Base-by-base conservation (phyloP, 2,329 filamentous ascomycete genomes). In the Dryadomyces quercivorus region DNA sequence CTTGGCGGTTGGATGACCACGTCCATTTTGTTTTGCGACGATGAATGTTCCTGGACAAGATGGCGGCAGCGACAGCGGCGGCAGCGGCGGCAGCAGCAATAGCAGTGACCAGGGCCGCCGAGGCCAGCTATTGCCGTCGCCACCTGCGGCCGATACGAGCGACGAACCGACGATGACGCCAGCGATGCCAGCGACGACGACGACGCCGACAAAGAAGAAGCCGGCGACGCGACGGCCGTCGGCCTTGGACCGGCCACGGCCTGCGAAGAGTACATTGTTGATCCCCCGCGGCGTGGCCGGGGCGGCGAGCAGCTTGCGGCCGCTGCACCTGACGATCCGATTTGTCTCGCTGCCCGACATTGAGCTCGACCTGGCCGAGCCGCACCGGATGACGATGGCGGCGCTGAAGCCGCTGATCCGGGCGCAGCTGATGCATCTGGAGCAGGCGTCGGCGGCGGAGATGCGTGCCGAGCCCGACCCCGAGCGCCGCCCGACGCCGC, bases 281-380 rank as follows among this genome's bases (percentile, higher is more conserved):
- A 18, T n/a, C n/a, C 12, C 16, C n/a, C 8, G 42, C n/a, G 42
- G 18, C 50, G n/a, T 21, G 12, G 10, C 42, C 50, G n/a, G 42
- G 12, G 10, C 42, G 2, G 18, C 42, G n/a, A n/a, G n/a, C 16
- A 6, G n/a, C 5, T 8, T 43, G 53, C 65, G 68, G 20, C 76
- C 76, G 38, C 75, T 95, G 55, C 82, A 86, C 63, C 76, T 97
- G 48, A 92, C 88, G 42, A 84, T 97, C 67, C 90, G 92, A 68
- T 97, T 98, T 78, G 89, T 85, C 57, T 84, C 88, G 1, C 78
- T 92, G 55, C 85, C 89, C 16, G 93, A 97, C 67, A 79, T 96
- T 43, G 78, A 85, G 44, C 79, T 97, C 57, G 82, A 88, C 63
- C 81, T 97, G 63, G 68, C 81, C 50, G 72, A 75, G 6, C 88